Percentiles rank a stretch among this genome's conserved stretches.
phyloP scores from a whole-genome alignment of 345 rosid genomes.

The Brassica nigra region DNA sequence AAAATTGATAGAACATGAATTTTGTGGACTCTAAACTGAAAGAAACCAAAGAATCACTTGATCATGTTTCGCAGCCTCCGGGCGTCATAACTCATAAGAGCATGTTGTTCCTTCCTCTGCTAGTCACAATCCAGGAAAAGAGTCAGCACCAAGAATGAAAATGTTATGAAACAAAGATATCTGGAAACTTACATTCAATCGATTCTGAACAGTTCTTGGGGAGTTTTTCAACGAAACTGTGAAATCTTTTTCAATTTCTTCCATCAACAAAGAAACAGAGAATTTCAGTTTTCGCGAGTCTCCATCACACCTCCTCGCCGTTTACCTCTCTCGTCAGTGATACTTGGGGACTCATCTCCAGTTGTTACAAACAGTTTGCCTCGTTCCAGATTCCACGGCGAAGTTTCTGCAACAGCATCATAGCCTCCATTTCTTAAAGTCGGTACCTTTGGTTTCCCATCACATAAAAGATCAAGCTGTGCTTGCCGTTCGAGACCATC shows the following conservation, averaged over 20 bases:
- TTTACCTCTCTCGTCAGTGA: too few species aligned
- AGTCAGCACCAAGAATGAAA: too few species aligned
- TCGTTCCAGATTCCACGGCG: not conserved
- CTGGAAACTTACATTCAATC: too few species aligned
- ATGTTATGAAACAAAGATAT: too few species aligned
- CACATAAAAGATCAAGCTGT: not conserved
- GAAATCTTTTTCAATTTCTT: not conserved
- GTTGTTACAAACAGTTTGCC: too few species aligned
- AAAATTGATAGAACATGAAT: too few species aligned
- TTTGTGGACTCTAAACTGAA: not conserved
- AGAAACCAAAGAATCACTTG: not conserved
- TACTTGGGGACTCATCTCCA: too few species aligned
- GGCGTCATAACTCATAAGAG: not conserved
- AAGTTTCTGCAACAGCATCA: not conserved
- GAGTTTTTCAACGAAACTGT: not conserved
- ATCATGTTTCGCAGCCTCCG: not conserved
- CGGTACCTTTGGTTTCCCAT: not conserved
- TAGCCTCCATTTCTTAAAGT: too few species aligned
- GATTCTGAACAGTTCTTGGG: too few species aligned
- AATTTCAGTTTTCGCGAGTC: not conserved
- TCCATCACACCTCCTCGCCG: not conserved
- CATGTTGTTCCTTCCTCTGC: too few species aligned
- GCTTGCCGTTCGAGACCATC: not conserved
- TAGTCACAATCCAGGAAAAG: too few species aligned
- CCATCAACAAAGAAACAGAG: not conserved